phyloP scores from a whole-genome alignment of 495 filamentous ascomycete genomes.

The Penicillium bovifimosum region DNA sequence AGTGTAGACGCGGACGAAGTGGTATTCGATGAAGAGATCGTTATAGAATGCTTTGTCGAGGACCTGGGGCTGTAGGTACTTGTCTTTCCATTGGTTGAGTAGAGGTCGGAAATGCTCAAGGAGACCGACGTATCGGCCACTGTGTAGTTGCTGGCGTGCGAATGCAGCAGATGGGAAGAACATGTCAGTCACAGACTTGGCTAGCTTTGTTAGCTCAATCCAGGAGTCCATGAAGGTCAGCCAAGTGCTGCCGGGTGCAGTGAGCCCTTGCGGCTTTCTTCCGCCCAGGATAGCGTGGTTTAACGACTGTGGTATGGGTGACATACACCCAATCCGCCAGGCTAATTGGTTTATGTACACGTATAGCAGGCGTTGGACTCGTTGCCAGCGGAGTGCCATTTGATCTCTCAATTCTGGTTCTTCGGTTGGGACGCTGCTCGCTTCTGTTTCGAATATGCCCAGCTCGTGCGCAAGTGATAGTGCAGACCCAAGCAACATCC shows the following conservation, averaged over 20 bases:
- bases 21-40: conserved; percentile 48
- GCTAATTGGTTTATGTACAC: conserved; percentile 51
- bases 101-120: conserved; percentile 49
- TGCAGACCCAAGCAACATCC: conserved; percentile 49
- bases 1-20: conserved; percentile 50
- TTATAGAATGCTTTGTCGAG: conserved; percentile 40
- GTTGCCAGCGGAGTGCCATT: conserved; percentile 37
- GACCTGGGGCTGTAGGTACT: conserved; percentile 39
- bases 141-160: conserved; percentile 47
- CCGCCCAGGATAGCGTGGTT: conserved; percentile 38
- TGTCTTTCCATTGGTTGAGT: conserved; percentile 46
- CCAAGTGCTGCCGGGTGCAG: conserved; percentile 35
- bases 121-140: conserved; percentile 48
- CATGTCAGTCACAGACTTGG: conserved; percentile 49
- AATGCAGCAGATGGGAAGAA: conserved; percentile 48
- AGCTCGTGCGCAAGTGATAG: conserved; percentile 48
- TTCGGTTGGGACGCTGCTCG: conserved; percentile 14
- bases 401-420: conserved; percentile 32
- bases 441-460: conserved; percentile 45
- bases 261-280: conserved; percentile 25
- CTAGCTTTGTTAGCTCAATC: conserved; percentile 50
- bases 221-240: conserved; percentile 45
- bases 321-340: conserved; percentile 50
- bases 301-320: conserved; percentile 47
- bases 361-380: conserved; percentile 44